Evolutionary conservation across 257 asterid genomes (phyloP).

Genomic region (Salvia miltiorrhiza): DNA sequence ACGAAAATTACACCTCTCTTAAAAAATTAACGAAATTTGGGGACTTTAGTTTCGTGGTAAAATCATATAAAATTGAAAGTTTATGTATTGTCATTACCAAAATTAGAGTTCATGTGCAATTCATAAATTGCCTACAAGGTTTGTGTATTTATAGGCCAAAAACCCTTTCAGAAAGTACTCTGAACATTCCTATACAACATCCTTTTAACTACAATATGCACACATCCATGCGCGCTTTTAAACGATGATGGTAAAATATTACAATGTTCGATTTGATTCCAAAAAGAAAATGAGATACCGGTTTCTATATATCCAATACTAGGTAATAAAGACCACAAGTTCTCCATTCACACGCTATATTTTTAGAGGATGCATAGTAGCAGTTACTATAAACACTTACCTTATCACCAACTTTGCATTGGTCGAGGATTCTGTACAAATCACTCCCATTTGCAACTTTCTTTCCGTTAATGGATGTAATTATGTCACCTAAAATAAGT

Average conservation of each 20-base stretch:
- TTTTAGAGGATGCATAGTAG: not conserved
- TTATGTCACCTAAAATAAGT: constrained; percentile 84
- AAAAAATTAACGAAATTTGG: too few species aligned
- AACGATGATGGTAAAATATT: not conserved
- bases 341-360: not conserved
- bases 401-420: constrained; percentile 91
- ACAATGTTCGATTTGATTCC: not conserved
- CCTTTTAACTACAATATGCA: not conserved
- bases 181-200: not conserved
- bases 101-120: too few species aligned
- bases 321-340: not conserved
- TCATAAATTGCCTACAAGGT: too few species aligned
- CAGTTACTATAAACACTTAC: constrained; percentile 30
- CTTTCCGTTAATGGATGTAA: constrained; percentile 88
- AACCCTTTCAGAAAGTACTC: too few species aligned
- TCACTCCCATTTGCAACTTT: constrained; percentile 87
- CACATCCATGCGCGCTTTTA: not conserved
- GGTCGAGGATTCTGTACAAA: constrained; percentile 93
- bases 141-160: too few species aligned
- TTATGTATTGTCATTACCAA: too few species aligned
- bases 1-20: too few species aligned
- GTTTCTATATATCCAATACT: not conserved
- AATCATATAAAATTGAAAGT: too few species aligned
- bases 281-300: not conserved
- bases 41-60: too few species aligned